These are phyloP conservation scores for Penicillium hesseltinei DNA, from an alignment of 2,329 filamentous ascomycete species.

Conservation along the genomic window DNA sequence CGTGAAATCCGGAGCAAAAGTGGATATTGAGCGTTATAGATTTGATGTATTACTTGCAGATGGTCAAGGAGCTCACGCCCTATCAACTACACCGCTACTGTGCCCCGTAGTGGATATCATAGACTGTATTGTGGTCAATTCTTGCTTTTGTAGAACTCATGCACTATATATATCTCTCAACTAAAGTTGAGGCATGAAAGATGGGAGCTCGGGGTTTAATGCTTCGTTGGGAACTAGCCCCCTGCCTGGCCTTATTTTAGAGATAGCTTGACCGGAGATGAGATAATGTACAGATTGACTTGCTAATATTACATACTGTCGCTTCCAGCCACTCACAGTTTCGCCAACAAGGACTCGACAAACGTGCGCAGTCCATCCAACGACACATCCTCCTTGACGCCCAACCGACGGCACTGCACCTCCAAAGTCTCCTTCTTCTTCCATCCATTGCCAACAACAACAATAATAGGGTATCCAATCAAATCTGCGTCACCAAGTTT, in stretches of 20 bases:
- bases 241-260: no score
- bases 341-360: conserved; percentile 49
- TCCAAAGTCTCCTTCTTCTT: conserved; percentile 60
- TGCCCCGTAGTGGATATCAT: no score
- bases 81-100: background rate
- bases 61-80: background rate
- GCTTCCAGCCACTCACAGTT: conserved; percentile 44
- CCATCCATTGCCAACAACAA: conserved; percentile 76
- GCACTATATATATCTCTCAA: no score
- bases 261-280: background rate
- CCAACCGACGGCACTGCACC: conserved; percentile 72
- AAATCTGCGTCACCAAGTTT: conserved; percentile 88
- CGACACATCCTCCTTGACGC: conserved; percentile 59
- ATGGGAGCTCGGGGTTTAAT: background rate
- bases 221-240: no score
- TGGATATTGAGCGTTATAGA: background rate
- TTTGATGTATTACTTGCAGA: background rate
- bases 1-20: background rate
- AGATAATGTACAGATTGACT: conserved; percentile 6
- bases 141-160: background rate
- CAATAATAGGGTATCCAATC: conserved; percentile 79
- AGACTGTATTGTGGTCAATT: background rate
- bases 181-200: no score
- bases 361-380: conserved; percentile 51
- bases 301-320: conserved; percentile 6